Percentiles rank a stretch among this genome's conserved stretches.
phyloP scores from a whole-genome alignment of 805 yeast genomes.

The Danielia oregonensis region DNA sequence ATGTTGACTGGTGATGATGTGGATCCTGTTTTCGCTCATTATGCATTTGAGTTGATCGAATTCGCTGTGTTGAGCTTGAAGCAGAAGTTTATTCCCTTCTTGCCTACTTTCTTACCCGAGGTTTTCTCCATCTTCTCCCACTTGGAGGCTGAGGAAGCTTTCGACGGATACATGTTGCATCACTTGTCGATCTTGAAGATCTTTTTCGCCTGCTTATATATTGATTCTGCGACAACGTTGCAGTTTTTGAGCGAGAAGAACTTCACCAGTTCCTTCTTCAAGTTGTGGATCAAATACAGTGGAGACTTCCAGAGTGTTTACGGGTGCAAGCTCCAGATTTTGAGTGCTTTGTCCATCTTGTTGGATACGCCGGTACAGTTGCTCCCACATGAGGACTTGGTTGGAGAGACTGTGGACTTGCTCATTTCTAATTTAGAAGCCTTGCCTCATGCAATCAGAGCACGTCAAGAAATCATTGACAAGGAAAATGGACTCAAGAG shows the following conservation, averaged over 20 bases:
- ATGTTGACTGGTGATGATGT: constrained; percentile 29
- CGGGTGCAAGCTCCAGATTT: constrained; percentile 51
- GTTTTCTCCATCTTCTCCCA: constrained; percentile 32
- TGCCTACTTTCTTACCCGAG: constrained; percentile 30
- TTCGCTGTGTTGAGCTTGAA: constrained; percentile 30
- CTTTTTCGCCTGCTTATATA: constrained; percentile 37
- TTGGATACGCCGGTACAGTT: constrained; percentile 26
- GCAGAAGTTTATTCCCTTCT: constrained; percentile 27
- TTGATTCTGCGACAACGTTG: constrained; percentile 35
- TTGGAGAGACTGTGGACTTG: constrained; percentile 36
- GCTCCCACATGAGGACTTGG: constrained; percentile 30
- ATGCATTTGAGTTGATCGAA: constrained; percentile 37
- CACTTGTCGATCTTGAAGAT: constrained; percentile 41
- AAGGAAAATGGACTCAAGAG: constrained; percentile 33
- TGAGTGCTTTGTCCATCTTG: constrained; percentile 42
- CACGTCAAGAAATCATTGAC: constrained; percentile 41
- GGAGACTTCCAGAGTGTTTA: constrained; percentile 50
- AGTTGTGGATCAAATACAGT: constrained; percentile 47
- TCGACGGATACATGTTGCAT: constrained; percentile 44
- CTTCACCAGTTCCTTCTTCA: constrained; percentile 35
- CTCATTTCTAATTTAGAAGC: constrained; percentile 39
- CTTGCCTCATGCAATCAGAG: constrained; percentile 48
- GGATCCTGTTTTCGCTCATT: constrained; percentile 40
- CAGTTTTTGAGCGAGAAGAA: constrained; percentile 36
- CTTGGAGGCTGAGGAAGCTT: constrained; percentile 35